Percentiles rank a stretch among this genome's conserved stretches.
phyloP scores from a whole-genome alignment of 2,329 filamentous ascomycete genomes.

The Ophiostoma himal-ulmi region DNA sequence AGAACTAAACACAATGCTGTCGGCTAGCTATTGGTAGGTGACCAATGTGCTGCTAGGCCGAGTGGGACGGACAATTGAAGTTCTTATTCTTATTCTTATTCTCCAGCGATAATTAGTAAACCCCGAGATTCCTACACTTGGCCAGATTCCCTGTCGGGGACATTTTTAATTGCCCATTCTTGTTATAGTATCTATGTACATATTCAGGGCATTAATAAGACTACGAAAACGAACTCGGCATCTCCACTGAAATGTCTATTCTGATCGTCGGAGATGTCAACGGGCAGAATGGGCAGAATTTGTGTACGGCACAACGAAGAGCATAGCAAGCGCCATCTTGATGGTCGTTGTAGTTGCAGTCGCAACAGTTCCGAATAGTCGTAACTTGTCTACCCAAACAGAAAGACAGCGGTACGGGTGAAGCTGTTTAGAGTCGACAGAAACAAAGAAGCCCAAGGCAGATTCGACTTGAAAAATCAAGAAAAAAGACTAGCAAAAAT shows the following conservation, averaged over 20 bases:
- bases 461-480: background rate
- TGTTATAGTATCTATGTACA: background rate
- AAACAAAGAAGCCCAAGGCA: background rate
- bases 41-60: background rate
- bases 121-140: background rate
- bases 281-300: no score
- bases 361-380: background rate
- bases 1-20: background rate
- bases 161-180: background rate
- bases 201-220: background rate
- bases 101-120: background rate
- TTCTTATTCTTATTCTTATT: constrained; percentile 13
- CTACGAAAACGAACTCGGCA: background rate
- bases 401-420: background rate
- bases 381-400: background rate
- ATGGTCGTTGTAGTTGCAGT: background rate
- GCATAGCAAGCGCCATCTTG: no score
- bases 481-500: background rate
- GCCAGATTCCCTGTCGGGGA: background rate
- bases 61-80: background rate
- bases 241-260: background rate
- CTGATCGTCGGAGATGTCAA: background rate
- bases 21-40: background rate
- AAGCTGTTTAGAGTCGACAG: background rate
- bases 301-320: no score